These are phyloP conservation scores for Opeltia flavorubescens DNA, from an alignment of 495 filamentous ascomycete species.

Conservation along the genomic window DNA sequence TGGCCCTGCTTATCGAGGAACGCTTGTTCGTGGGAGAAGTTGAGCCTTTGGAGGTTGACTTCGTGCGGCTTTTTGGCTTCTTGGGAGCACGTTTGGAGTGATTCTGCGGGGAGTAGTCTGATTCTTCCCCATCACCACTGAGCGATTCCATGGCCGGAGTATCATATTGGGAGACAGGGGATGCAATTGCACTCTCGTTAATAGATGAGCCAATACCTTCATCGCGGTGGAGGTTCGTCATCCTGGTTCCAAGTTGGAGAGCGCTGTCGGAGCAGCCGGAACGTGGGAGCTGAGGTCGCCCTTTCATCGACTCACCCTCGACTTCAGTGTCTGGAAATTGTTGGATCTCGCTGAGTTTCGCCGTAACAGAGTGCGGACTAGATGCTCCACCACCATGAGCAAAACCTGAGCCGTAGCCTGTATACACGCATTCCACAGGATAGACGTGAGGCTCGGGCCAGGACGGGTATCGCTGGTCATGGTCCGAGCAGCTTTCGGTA, in stretches of 20 bases:
- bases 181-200: background rate
- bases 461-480: background rate
- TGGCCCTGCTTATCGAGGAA: background rate
- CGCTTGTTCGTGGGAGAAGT: background rate
- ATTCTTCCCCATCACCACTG: background rate
- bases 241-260: background rate
- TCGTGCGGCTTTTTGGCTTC: background rate
- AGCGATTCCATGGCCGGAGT: background rate
- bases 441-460: background rate
- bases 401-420: background rate
- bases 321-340: background rate
- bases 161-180: background rate
- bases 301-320: background rate
- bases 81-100: background rate
- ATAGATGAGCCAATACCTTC: conserved; percentile 1
- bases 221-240: background rate
- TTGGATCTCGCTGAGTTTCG: background rate
- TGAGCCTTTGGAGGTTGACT: background rate
- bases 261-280: background rate
- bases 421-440: background rate
- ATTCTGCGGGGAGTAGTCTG: background rate
- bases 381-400: background rate
- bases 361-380: background rate
- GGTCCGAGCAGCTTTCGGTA: conserved; percentile 1
- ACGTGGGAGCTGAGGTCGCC: background rate